These are phyloP conservation scores for Thraustochytrium sp. DNA, from an alignment of 352 stramenopile genomes.

Conservation along the genomic window DNA sequence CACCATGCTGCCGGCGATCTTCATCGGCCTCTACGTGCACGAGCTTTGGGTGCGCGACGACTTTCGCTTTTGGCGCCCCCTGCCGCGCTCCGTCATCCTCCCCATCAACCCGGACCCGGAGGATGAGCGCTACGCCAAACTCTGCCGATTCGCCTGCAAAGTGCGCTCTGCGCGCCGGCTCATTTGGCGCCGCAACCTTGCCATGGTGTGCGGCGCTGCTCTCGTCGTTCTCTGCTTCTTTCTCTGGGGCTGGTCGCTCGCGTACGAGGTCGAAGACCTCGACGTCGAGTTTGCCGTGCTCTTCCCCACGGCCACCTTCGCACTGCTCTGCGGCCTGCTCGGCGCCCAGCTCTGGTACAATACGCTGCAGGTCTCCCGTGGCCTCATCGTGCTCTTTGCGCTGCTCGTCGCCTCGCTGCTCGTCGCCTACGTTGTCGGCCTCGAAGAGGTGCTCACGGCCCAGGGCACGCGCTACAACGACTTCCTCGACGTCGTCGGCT, in stretches of 20 bases:
- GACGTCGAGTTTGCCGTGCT: not conserved
- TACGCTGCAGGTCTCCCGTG: not conserved
- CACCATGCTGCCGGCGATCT: not conserved
- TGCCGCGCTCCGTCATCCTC: not conserved
- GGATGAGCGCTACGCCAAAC: not conserved
- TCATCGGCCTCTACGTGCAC: not conserved
- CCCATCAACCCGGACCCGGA: not conserved
- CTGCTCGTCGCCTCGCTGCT: not conserved
- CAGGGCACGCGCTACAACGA: not conserved
- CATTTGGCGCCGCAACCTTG: not conserved
- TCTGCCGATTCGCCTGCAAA: not conserved
- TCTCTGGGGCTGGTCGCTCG: not conserved
- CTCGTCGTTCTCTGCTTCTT: not conserved
- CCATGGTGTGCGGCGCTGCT: not conserved
- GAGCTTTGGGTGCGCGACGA: slow-evolving; percentile 24
- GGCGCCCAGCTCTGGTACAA: slow-evolving; percentile 33
- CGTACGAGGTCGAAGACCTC: not conserved
- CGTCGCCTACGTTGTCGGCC: not conserved
- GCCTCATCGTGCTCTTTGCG: not conserved
- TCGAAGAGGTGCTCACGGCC: not conserved
- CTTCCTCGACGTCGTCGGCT: slow-evolving; percentile 20
- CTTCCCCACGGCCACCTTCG: slow-evolving; percentile 1
- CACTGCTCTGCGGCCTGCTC: slow-evolving; percentile 13
- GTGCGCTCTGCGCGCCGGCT: not conserved
- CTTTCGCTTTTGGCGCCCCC: slow-evolving; percentile 1